Percentiles rank a stretch among this genome's conserved stretches.
Conservation (phyloP, 169 alveolate genomes). For the Cryptosporidium ubiquitum region DNA sequence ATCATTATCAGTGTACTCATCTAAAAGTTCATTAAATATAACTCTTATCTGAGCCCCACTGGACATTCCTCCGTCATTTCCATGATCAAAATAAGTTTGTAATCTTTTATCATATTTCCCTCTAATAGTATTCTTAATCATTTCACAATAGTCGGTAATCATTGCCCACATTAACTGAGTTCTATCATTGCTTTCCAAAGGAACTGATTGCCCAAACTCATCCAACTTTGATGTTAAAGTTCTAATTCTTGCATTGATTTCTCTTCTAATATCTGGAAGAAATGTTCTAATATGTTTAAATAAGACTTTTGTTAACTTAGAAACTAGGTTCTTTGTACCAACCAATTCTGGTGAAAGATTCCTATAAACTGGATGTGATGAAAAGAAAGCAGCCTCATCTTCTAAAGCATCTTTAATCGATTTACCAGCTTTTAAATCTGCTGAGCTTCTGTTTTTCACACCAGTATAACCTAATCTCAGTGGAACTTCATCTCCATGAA, state of each 20-base stretch:
- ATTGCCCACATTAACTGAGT: conserved; percentile 96
- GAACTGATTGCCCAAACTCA: conserved; percentile 93
- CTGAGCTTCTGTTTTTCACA: conserved; percentile 92
- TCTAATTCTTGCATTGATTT: conserved; percentile 83
- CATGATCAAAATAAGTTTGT: conserved; percentile 81
- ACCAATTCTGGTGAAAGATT: conserved; percentile 90
- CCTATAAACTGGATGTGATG: conserved; percentile 93
- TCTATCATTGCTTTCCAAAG: conserved; percentile 89
- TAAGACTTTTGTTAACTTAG: conserved; percentile 94
- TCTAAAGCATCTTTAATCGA: conserved; percentile 89
- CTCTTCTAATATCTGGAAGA: conserved; percentile 95
- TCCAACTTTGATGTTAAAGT: conserved; percentile 82
- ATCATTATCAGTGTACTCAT: conserved; percentile 85
- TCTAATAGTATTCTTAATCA: conserved; percentile 92
- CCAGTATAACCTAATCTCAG: conserved; percentile 97
- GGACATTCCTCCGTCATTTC: conserved; percentile 81
- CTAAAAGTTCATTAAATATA: conserved; percentile 91
- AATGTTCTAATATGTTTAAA: conserved; percentile 95
- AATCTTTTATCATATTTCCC: conserved; percentile 94
- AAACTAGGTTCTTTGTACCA: conserved; percentile 95
- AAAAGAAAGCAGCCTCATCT: conserved; percentile 92
- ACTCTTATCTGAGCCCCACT: conserved; percentile 89
- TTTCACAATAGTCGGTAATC: conserved; percentile 97
- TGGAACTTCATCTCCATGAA: conserved; percentile 95
- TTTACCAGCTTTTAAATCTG: conserved; percentile 91